Evolutionary conservation across 1,139 yeast genomes (phyloP).

Genomic region (Saccharomyces hybrid): DNA sequence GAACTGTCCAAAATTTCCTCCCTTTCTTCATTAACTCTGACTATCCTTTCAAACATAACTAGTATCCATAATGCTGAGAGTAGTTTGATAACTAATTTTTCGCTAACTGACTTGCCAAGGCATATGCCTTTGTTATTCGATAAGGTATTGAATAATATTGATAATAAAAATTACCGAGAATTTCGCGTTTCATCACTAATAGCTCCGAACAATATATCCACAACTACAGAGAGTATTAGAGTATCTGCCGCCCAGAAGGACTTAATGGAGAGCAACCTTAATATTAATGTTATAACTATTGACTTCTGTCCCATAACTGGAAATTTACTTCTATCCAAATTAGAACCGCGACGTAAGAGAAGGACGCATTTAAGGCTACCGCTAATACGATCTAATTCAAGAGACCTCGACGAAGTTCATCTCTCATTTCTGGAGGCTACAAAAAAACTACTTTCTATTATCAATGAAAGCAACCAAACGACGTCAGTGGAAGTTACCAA

Average conservation of each 20-base stretch:
- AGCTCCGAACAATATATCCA: constrained; percentile 1
- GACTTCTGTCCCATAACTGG: constrained; percentile 56
- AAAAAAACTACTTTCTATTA: constrained; percentile 43
- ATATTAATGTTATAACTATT: constrained; percentile 51
- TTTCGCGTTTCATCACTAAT: constrained; percentile 12
- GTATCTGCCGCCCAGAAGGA: constrained; percentile 9
- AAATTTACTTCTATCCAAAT: constrained; percentile 48
- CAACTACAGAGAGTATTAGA: constrained; percentile 11
- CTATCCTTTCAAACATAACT: constrained; percentile 18
- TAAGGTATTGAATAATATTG: constrained; percentile 14
- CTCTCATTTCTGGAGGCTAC: constrained; percentile 44
- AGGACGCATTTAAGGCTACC: constrained; percentile 58
- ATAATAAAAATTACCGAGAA: constrained; percentile 17
- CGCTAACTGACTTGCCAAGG: constrained; percentile 18
- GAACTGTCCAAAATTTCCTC: constrained; percentile 18
- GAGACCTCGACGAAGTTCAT: constrained; percentile 40
- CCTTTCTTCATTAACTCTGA: constrained; percentile 18
- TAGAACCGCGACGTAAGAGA: constrained; percentile 25
- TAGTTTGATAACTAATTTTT: constrained; percentile 9
- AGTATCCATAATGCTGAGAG: constrained; percentile 1
- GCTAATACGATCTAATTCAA: constrained; percentile 42
- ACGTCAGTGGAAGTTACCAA: constrained; percentile 49
- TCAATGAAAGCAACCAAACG: constrained; percentile 52
- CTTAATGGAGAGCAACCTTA: constrained; percentile 21
- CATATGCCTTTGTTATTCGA: constrained; percentile 22